Evolutionary conservation across 495 filamentous ascomycete species (phyloP).

Genomic region (Aspergillus leporis): DNA sequence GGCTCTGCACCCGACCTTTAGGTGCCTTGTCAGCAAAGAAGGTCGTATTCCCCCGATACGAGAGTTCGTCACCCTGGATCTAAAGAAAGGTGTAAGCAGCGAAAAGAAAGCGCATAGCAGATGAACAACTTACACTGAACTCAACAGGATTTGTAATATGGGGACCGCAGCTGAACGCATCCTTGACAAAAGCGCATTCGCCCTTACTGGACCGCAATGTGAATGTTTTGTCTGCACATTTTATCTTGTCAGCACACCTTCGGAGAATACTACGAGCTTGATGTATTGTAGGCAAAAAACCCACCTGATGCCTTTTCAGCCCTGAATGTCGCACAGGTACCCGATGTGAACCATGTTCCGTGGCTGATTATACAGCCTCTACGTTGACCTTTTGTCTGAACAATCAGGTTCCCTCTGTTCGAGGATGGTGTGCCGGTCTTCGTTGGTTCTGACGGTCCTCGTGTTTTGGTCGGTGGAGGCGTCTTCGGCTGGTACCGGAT

Average conservation of each 20-base stretch:
- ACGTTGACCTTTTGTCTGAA: slow-evolving; percentile 47
- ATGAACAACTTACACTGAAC: slow-evolving; percentile 44
- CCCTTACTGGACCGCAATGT: slow-evolving; percentile 62
- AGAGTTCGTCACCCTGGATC: slow-evolving; percentile 45
- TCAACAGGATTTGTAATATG: slow-evolving; percentile 41
- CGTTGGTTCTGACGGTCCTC: slow-evolving; percentile 36
- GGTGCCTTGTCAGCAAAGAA: slow-evolving; percentile 62
- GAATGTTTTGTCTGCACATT: slow-evolving; percentile 49
- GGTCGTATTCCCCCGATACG: slow-evolving; percentile 48
- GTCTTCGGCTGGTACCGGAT: slow-evolving; percentile 70
- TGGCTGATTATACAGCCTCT: slow-evolving; percentile 70
- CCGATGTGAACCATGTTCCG: slow-evolving; percentile 68
- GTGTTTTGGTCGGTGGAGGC: slow-evolving; percentile 40
- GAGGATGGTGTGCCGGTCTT: slow-evolving; percentile 47
- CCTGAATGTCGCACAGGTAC: slow-evolving; percentile 70
- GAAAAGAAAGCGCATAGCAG: slow-evolving; percentile 5
- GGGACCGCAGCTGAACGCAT: slow-evolving; percentile 51
- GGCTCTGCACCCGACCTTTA: slow-evolving; percentile 46
- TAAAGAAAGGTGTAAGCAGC: slow-evolving; percentile 15
- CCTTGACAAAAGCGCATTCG: slow-evolving; percentile 50
- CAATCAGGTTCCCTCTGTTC: slow-evolving; percentile 62
- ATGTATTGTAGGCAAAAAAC: slow-evolving; percentile 9
- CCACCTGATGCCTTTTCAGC: slow-evolving; percentile 48
- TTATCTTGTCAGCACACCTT: not conserved
- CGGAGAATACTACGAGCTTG: not conserved